These are phyloP conservation scores for Apiotrichum akiyoshidainum DNA, from an alignment of 1,284 basidiomycete species.

Conservation along the genomic window DNA sequence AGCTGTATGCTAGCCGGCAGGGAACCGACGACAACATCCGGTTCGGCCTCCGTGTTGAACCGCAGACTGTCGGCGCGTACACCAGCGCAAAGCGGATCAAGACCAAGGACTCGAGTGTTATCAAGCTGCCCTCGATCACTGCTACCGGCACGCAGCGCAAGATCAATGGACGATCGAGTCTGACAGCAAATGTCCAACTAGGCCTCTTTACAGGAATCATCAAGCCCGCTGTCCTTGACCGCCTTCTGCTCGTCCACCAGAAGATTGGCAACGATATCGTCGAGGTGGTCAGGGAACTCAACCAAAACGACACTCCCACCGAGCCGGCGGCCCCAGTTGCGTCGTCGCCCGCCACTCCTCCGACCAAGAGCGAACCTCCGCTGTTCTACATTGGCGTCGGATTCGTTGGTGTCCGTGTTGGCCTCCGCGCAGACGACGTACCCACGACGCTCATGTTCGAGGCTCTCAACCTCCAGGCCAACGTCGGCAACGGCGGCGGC, in stretches of 20 bases:
- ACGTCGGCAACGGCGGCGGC: slow-evolving; percentile 27
- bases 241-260: slow-evolving; percentile 44
- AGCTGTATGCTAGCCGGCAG: slow-evolving; percentile 28
- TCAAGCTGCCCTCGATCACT: slow-evolving; percentile 28
- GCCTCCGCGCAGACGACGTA: slow-evolving; percentile 45
- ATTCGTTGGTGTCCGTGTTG: slow-evolving; percentile 38
- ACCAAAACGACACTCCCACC: neutral
- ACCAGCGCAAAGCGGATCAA: slow-evolving; percentile 29
- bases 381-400: slow-evolving; percentile 30
- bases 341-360: too few relatives aligned
- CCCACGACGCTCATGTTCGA: slow-evolving; percentile 42
- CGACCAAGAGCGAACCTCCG: neutral
- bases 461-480: slow-evolving; percentile 34
- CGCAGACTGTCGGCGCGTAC: slow-evolving; percentile 41
- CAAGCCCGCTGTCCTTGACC: slow-evolving; percentile 46
- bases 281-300: slow-evolving; percentile 28
- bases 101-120: slow-evolving; percentile 28
- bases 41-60: slow-evolving; percentile 35
- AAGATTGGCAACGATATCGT: slow-evolving; percentile 37
- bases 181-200: slow-evolving; percentile 35
- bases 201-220: slow-evolving; percentile 47
- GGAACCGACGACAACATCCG: slow-evolving; percentile 19
- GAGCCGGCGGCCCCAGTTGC: neutral
- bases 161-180: slow-evolving; percentile 3
- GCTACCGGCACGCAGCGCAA: slow-evolving; percentile 20